Evolutionary conservation across 495 filamentous ascomycete species (phyloP).

Genomic region (Paragyromitra xinjiangensis): DNA sequence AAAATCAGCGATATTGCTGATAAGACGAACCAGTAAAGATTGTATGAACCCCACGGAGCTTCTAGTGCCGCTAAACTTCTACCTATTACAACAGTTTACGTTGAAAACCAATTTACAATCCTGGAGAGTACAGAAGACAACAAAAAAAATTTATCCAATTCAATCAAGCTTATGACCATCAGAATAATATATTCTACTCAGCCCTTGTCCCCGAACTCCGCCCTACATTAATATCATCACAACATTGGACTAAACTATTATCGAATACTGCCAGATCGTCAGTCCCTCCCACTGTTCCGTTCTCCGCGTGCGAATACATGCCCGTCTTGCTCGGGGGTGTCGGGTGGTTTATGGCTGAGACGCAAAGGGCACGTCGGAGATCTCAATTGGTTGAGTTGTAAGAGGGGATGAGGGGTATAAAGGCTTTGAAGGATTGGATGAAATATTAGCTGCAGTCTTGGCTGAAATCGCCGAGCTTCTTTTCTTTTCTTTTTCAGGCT

Average conservation of each 20-base stretch:
- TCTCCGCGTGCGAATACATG: constrained; percentile 3
- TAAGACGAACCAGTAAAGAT: constrained; percentile 24
- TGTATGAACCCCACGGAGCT: constrained; percentile 11
- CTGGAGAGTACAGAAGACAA: constrained; percentile 10
- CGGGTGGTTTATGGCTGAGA: constrained; percentile 3
- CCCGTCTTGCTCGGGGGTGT: neutral
- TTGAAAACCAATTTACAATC: constrained; percentile 32
- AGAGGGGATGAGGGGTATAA: neutral
- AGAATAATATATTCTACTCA: constrained; percentile 6
- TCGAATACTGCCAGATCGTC: constrained; percentile 7
- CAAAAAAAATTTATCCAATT: constrained; percentile 28
- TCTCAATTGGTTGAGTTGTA: neutral
- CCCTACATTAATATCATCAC: neutral
- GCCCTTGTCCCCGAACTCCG: neutral
- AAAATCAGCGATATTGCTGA: constrained; percentile 10
- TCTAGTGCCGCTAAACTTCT: neutral
- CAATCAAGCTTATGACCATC: constrained; percentile 9
- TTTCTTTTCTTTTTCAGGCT: constrained; percentile 11
- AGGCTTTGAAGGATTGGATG: constrained; percentile 10
- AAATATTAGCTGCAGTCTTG: neutral
- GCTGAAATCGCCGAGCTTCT: neutral
- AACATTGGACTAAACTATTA: neutral
- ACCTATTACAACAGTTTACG: constrained; percentile 27
- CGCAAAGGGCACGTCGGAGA: constrained; percentile 6
- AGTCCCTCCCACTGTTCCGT: neutral